Evolutionary conservation across 352 stramenopile genomes (phyloP).

Genomic region (Pythium sukuiense): DNA sequence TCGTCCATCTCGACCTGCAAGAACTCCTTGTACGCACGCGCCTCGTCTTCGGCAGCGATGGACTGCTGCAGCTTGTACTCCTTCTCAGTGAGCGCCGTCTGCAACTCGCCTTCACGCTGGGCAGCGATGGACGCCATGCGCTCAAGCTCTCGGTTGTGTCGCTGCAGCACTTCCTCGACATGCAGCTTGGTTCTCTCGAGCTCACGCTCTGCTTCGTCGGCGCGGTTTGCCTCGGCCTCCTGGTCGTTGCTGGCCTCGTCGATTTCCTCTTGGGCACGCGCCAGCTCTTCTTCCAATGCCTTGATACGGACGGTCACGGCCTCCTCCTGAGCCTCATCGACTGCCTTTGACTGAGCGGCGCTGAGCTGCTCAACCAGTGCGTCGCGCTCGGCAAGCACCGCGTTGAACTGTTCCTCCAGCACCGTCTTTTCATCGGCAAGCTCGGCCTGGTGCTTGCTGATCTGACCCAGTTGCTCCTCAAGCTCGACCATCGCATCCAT

Average conservation of each 20-base stretch:
- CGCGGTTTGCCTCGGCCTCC: constrained; percentile 22
- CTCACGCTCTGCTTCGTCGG: constrained; percentile 12
- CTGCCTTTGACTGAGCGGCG: not conserved
- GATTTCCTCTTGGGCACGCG: constrained; percentile 13
- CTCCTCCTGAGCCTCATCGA: not conserved
- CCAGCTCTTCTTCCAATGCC: constrained; percentile 12
- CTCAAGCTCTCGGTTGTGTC: constrained; percentile 9
- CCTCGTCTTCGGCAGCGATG: constrained; percentile 28
- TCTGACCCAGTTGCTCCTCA: constrained; percentile 39
- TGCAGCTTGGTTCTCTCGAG: constrained; percentile 2
- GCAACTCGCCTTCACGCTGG: constrained; percentile 33
- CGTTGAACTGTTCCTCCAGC: constrained; percentile 31
- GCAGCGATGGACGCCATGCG: not conserved
- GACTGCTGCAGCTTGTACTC: constrained; percentile 39
- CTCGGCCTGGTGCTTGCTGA: constrained; percentile 6
- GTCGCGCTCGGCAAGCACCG: constrained; percentile 17
- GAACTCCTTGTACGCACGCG: constrained; percentile 23
- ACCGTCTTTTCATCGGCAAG: constrained; percentile 39
- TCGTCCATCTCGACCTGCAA: constrained; percentile 29
- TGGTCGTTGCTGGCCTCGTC: constrained; percentile 23
- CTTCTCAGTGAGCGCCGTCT: constrained; percentile 35
- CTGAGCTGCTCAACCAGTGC: constrained; percentile 9
- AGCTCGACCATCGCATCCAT: constrained; percentile 36
- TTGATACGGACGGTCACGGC: not conserved
- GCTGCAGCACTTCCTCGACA: constrained; percentile 10